Evolutionary conservation across 805 yeast species (phyloP).

Genomic region (Saturnispora sanitii): DNA sequence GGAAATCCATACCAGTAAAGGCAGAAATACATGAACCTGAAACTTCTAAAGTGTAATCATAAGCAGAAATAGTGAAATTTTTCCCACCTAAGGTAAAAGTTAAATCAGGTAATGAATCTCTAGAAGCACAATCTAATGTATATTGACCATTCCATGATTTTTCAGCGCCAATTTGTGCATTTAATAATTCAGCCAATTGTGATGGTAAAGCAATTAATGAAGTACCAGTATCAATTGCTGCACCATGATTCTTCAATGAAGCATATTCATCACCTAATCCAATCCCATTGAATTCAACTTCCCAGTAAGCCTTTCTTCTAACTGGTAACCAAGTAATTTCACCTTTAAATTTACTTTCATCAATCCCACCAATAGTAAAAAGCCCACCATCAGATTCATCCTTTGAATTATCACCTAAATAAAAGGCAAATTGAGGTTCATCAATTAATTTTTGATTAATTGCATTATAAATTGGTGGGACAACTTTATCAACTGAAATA

Average conservation of each 20-base stretch:
- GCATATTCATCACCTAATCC: slow-evolving; percentile 91
- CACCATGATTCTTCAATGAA: slow-evolving; percentile 73
- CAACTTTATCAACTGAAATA: slow-evolving; percentile 79
- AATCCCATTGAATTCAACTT: slow-evolving; percentile 84
- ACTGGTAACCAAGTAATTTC: slow-evolving; percentile 93
- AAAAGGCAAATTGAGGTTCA: slow-evolving; percentile 78
- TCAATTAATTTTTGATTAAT: slow-evolving; percentile 73
- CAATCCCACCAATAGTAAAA: slow-evolving; percentile 93
- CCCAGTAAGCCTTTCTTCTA: slow-evolving; percentile 99
- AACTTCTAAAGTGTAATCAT: slow-evolving; percentile 89
- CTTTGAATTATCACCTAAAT: slow-evolving; percentile 69
- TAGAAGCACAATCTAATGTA: slow-evolving; percentile 77
- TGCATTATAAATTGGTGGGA: slow-evolving; percentile 92
- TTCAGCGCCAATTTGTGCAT: slow-evolving; percentile 93
- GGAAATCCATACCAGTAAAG: slow-evolving; percentile 95
- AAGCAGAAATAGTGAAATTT: slow-evolving; percentile 82
- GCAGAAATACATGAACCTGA: slow-evolving; percentile 95
- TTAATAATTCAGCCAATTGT: slow-evolving; percentile 89
- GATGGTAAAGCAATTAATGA: slow-evolving; percentile 92
- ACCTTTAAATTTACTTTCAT: slow-evolving; percentile 65
- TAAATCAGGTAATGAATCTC: slow-evolving; percentile 81
- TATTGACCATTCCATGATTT: slow-evolving; percentile 98
- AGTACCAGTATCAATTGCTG: slow-evolving; percentile 98
- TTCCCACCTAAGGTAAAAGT: slow-evolving; percentile 84
- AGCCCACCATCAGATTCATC: slow-evolving; percentile 71